phyloP scores from a whole-genome alignment of 345 rosid genomes.

The Boechera stricta region DNA sequence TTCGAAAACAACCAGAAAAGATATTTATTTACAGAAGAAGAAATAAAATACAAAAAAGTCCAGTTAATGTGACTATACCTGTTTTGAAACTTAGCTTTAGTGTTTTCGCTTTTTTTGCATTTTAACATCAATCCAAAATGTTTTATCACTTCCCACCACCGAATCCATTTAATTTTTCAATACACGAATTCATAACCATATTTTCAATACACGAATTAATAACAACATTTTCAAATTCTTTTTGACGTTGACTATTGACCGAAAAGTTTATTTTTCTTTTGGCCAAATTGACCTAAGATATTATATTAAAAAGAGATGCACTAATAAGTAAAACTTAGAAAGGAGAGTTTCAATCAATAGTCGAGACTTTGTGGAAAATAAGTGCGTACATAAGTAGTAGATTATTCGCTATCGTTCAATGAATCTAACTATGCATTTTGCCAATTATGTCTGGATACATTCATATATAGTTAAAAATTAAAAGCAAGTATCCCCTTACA shows the following conservation, averaged over 20 bases:
- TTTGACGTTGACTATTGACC: constrained; percentile 31
- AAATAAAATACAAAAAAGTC: neutral
- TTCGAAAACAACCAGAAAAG: neutral
- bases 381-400: neutral
- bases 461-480: too few relatives aligned
- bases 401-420: neutral
- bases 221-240: neutral
- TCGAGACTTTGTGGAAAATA: constrained; percentile 13
- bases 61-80: constrained; percentile 2
- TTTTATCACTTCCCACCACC: constrained; percentile 5
- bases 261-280: neutral
- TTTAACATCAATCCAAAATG: constrained; percentile 16
- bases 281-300: neutral
- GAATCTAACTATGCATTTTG: constrained; percentile 23
- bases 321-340: neutral
- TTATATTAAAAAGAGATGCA: neutral
- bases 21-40: neutral
- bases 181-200: neutral
- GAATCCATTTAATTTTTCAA: constrained; percentile 6
- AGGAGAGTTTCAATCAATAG: neutral
- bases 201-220: neutral
- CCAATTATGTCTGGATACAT: neutral
- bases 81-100: neutral
- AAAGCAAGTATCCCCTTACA: too few relatives aligned
- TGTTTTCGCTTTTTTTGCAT: constrained; percentile 4